Evolutionary conservation across 2,329 filamentous ascomycete species (phyloP), one percentile per base, ranked within the genome.

Genomic region (Lachnellula willkommii): DNA sequence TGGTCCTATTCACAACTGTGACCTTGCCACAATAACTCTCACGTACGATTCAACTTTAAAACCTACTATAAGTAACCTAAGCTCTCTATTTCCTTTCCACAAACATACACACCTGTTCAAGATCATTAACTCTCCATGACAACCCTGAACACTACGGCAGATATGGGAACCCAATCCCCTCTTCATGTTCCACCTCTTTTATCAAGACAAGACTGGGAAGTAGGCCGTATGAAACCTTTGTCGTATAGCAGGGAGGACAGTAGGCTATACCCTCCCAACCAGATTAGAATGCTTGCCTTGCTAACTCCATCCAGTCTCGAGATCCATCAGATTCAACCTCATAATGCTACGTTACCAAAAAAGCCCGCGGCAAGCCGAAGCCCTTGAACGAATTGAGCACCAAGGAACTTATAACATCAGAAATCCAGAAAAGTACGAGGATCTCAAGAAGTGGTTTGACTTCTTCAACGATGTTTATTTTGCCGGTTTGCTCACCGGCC

Each of bases 401-500:
- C 52, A 32, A 35, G 26, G 15, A 37, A 40, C 32, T 11, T 50
- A 26, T 22, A 40, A 43, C n/a, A 14, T 54, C 20, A 37, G 22
- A 14, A 42, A 48, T 22, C 45, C 52, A 12, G 32, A 49, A 20
- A 54, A 49, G 22, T 24, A 40, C 11, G 20, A 28, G 3, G 52
- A 49, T 42, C 4, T 54, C 17, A 28, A 43, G 20, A 54, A 54
- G 22, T 50, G 35, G n/a, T 54, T 54, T 37, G 45, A 42, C 6
- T 48, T 49, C 35, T 54, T 54, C 37, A 39, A 54, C n/a, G 46
- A 49, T 20, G 24, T 45, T 5, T 54, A 54, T 43, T 54, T 49
- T 9, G 48, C 35, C 12, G 52, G 52, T 7, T 3, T 43, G 6
- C 46, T 54, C 17, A 35, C 20, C 7, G 46, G 52, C 14, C 35